Base-by-base conservation (phyloP, 2,329 filamentous ascomycete species). In the Cytospora chrysosperma region DNA sequence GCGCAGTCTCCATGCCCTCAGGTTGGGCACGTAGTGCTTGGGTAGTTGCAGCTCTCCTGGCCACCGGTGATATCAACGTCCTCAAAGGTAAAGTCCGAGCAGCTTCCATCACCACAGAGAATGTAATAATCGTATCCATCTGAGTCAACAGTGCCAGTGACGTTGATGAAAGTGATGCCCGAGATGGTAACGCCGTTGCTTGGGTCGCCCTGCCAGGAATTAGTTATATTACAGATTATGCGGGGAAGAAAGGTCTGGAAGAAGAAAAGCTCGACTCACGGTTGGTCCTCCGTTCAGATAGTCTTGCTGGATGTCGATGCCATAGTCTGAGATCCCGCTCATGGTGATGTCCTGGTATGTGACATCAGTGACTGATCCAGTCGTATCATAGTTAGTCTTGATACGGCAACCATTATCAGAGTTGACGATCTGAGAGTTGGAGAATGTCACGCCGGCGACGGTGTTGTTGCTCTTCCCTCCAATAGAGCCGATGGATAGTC, bases 111-210 rank as follows among this genome's bases (percentile, higher is more conserved):
- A 40, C 32, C 58, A 26, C 58, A 47, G 4, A 54, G 50, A 17
- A 21, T 8, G 24, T 28, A 47, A 50, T 32, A 54, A 13, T 43
- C 32, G 58, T 53, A 53, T 28, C 50, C 58, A 52, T 60, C 58
- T n/a, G 17, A 52, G 50, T 60, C 50, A 15, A 53, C 51, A 19
- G 51, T 53, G 24, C 37, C 37, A 19, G 37, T 19, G 19, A 40
- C 37, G 15, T 40, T n/a, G 37, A 40, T 40, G 37, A n/a, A 40
- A 40, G 37, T 40, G 17, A 40, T 40, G 15, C 15, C 37, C n/a
- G 52, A n/a, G 30, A 55, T 13, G 9, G 6, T 21, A 8, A 55
- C 32, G 12, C 32, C 32, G 12, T 34, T 34, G 7, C 52, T 24
- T 5, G 49, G 57, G n/a, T 59, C 24, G 7, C 28, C 24, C 34